These are phyloP conservation scores for Camellia lanceoleosa DNA, from an alignment of 148 eudicot genomes.

Conservation along the genomic window DNA sequence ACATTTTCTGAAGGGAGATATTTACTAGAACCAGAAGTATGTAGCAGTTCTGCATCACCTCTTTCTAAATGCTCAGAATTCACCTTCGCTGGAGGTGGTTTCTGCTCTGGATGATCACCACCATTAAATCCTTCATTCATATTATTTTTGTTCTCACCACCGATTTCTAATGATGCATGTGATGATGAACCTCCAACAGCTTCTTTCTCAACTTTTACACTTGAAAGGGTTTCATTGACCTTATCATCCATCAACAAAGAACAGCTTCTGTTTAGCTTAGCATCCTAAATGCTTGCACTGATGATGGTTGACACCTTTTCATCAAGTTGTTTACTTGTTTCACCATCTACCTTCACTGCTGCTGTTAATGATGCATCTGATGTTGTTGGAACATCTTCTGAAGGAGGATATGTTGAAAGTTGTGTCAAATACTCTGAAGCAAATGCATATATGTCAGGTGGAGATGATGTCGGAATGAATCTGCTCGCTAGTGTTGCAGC, in stretches of 20 bases:
- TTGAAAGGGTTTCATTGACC: constrained; percentile 17
- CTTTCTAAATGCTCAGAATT: constrained; percentile 19
- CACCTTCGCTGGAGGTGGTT: constrained; percentile 17
- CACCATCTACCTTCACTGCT: constrained; percentile 28
- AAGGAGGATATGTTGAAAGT: too few relatives aligned
- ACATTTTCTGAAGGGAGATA: constrained; percentile 19
- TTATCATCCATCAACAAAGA: constrained; percentile 21
- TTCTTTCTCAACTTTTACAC: constrained; percentile 23
- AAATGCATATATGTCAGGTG: constrained; percentile 42
- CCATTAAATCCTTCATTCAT: constrained; percentile 8
- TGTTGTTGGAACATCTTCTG: too few relatives aligned
- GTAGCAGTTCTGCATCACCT: constrained; percentile 19
- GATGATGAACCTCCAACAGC: constrained; percentile 18
- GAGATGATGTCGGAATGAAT: constrained; percentile 89
- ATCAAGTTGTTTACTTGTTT: constrained; percentile 19
- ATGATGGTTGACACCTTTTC: constrained; percentile 17
- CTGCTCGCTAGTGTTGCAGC: constrained; percentile 95
- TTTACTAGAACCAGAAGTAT: constrained; percentile 16
- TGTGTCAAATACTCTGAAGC: constrained; percentile 74
- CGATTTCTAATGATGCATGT: constrained; percentile 17
- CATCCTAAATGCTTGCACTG: constrained; percentile 20
- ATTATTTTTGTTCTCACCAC: constrained; percentile 14
- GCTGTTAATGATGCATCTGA: too few relatives aligned
- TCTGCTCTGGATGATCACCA: constrained; percentile 19
- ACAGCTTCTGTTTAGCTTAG: constrained; percentile 16